A percentile compares a stretch with the other conserved stretches of the same genome.
These are phyloP conservation scores for Ascochyta viciae-villosae DNA, from an alignment of 2,329 filamentous ascomycete genomes.

Conservation along the genomic window DNA sequence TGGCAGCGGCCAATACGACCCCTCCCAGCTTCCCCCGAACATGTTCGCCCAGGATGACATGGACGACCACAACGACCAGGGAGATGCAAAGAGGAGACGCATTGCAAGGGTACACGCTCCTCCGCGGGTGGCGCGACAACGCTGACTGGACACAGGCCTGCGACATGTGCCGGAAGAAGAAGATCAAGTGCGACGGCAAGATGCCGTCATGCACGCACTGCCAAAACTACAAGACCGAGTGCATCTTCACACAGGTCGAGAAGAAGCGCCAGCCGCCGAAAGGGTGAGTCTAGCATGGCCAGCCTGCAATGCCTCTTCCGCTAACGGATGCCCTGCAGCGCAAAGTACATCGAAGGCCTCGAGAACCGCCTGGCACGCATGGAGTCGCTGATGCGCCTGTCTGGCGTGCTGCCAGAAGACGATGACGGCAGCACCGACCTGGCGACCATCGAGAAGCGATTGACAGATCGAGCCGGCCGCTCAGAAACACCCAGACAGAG, in stretches of 20 bases:
- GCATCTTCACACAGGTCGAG: constrained; percentile 95
- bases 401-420: constrained; percentile 84
- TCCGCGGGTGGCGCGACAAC: constrained; percentile 13
- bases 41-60: constrained; percentile 59
- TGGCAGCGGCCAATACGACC: constrained; percentile 45
- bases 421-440: constrained; percentile 87
- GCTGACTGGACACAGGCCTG: constrained; percentile 69
- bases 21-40: constrained; percentile 46
- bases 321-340: constrained; percentile 59
- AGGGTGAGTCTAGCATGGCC: constrained; percentile 63
- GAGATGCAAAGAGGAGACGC: constrained; percentile 83
- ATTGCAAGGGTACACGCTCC: constrained; percentile 75
- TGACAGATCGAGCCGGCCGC: constrained; percentile 58
- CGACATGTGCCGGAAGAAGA: constrained; percentile 95
- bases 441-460: constrained; percentile 81
- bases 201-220: constrained; percentile 95
- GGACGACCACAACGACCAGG: constrained; percentile 63
- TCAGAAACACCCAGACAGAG: constrained; percentile 31
- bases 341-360: constrained; percentile 96
- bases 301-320: background rate
- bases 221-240: constrained; percentile 97
- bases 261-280: constrained; percentile 98
- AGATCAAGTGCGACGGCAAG: constrained; percentile 98
- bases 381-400: constrained; percentile 88
- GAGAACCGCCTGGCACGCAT: constrained; percentile 95